Base-by-base conservation (phyloP, 108 stramenopile species). In the Fragilariopsis cylindrus region DNA sequence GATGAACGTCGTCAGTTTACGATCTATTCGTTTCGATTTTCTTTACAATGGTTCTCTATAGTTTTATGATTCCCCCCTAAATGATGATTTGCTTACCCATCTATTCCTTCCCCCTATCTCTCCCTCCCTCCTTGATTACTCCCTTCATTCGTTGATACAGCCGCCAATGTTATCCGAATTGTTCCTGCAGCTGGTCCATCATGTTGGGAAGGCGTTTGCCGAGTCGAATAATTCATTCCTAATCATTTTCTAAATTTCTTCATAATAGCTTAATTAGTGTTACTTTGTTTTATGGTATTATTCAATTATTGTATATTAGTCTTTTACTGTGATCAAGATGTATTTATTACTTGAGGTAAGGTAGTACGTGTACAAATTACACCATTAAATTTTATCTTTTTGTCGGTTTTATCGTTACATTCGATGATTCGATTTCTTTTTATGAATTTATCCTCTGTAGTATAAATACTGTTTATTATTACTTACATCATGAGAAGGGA, bases 181-280 rank as follows among this genome's bases (percentile, higher is more conserved):
- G 83, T 96, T 5, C 96, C 98, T 48, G 96, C 93, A 40, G 92
- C 93, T 4, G 98, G 97, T 12, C 97, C 97, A 44, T 83, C 83
- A 39, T 96, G 95, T 71, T 96, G 95, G 96, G 90, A 94, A 69
- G 83, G 83, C 12, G 68, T 76, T 41, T 84, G 83, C 73, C 73
- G 79, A 13, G 79, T 83, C 4, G 82, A 80, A 18, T 74, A 69
- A 71, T 70, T 52, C 12, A 52, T 13, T 13, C 9, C 9, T 52
- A 52, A 52, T 52, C 13, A 52, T 52, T 52, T 13, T 52, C 13
- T 13, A 13, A 52, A 52, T 13, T 13, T 13, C 9, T 52, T 30
- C 30, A 30, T 30, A 30, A 30, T 30, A 30, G 30, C 30, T 30
- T 30, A 2, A 30, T 30, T 30, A 30, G 30, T 30, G 30, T 30